A percentile compares a stretch with the other conserved stretches of the same genome.
Evolutionary conservation across 2,329 filamentous ascomycete genomes (phyloP).

Genomic region (Fusarium beomiforme): DNA sequence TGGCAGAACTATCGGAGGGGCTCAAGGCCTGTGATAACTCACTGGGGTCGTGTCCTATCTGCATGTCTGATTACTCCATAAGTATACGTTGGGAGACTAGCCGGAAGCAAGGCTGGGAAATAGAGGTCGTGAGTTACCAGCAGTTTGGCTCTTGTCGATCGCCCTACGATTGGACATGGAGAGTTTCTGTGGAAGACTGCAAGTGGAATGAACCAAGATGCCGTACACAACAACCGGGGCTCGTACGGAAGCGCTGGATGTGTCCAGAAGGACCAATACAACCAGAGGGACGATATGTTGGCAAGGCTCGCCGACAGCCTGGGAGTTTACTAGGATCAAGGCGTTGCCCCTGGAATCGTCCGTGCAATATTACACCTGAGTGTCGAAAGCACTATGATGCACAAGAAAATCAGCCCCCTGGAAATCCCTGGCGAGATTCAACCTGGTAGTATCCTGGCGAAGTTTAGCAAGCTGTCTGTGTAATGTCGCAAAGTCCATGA

Average conservation of each 20-base stretch:
- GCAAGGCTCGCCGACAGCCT: neutral
- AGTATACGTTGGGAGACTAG: neutral
- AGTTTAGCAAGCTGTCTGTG: neutral
- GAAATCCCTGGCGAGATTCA: neutral
- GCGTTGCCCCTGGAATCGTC: neutral
- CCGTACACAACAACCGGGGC: neutral
- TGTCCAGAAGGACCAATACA: neutral
- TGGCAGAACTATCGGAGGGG: neutral
- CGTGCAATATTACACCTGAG: accelerated
- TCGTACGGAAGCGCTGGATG: constrained; percentile 5
- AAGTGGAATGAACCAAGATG: neutral
- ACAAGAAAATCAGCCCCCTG: neutral
- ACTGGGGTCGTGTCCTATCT: neutral
- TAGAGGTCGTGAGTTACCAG: neutral
- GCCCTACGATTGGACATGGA: constrained; percentile 20
- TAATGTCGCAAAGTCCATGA: neutral
- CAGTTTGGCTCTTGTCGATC: constrained; percentile 8
- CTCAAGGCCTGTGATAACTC: neutral
- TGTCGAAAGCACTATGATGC: neutral
- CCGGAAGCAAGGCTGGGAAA: neutral
- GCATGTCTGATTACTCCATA: constrained; percentile 16
- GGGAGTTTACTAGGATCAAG: neutral
- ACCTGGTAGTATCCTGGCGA: neutral
- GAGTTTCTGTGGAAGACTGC: accelerated
- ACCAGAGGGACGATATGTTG: neutral